Evolutionary conservation across 1,139 yeast genomes (phyloP), one percentile per base, ranked within the genome.

Genomic region (Candida dubliniensis): DNA sequence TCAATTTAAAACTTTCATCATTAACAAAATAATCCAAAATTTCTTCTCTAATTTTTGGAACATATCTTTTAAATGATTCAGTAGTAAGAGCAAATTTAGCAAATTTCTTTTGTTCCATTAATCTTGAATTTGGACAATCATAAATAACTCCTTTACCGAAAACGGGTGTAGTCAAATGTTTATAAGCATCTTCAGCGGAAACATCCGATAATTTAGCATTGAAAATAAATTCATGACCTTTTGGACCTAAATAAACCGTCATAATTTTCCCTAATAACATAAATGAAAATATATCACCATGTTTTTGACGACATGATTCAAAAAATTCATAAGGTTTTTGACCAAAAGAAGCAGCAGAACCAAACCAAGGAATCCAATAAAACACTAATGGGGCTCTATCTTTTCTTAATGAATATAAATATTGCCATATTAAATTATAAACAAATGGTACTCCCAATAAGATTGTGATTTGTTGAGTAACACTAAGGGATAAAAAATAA

Each of bases 81-180:
- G 80, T 79, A 34, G 96, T 86, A 55, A 93, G 77, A 14, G 97
- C 96, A 47, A 81, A 78, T 70, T 93, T 93, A 52, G 95, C 96
- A 60, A 93, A 93, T 74, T 90, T 93, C 81, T 95, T 93, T 68
- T 93, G 99, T 66, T 93, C 99, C 99, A 93, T 95, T 58, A 93
- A 79, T 55, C 90, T 82, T 59, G 82, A 71, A 71, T 95, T 95
- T 50, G 99, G 90, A 68, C 98, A 93, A 69, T 93, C 99, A 64
- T 93, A 93, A 47, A 93, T 86, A 44, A 93, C 99, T 54, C 98
- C 99, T 63, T 90, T 82, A 56, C 99, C 99, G 58, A 93, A 93
- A 25, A 90, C 97, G 13, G 99, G 99, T 10, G 98, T 93, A 29
- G 99, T 93, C 67, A 93, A 77, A 64, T 91, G 97, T 51, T 84